These are phyloP conservation scores for Cryptosporidium meleagridis DNA, from an alignment of 169 alveolate species.

Conservation along the genomic window DNA sequence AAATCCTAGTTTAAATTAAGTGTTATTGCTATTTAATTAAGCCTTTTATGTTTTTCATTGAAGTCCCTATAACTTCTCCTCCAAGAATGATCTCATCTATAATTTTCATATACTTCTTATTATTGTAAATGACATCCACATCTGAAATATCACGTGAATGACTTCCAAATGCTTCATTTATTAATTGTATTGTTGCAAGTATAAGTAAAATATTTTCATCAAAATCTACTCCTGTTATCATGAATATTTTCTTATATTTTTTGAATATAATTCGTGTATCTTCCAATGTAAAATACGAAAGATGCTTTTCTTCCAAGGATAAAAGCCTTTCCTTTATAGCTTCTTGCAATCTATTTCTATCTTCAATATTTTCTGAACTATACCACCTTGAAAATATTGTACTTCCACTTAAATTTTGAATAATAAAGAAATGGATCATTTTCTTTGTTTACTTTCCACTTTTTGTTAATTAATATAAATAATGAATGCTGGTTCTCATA, in stretches of 20 bases:
- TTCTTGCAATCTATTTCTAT: constrained; percentile 36
- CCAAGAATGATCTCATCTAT: constrained; percentile 66
- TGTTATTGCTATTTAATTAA: background rate
- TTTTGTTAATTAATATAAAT: background rate
- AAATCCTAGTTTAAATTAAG: background rate
- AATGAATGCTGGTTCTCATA: background rate
- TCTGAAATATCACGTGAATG: constrained; percentile 50
- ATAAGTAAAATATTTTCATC: constrained; percentile 30
- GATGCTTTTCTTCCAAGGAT: constrained; percentile 12
- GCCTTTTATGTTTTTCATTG: constrained; percentile 9
- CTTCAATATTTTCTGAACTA: background rate
- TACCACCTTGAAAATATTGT: constrained; percentile 68
- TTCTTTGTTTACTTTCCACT: background rate
- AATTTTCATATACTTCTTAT: constrained; percentile 16
- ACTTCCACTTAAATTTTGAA: constrained; percentile 50
- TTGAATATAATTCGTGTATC: constrained; percentile 33
- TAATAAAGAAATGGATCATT: constrained; percentile 55
- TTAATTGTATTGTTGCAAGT: constrained; percentile 25
- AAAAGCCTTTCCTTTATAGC: constrained; percentile 17
- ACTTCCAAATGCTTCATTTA: constrained; percentile 43
- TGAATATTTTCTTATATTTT: constrained; percentile 25
- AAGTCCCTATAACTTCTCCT: constrained; percentile 62
- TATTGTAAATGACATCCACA: constrained; percentile 47
- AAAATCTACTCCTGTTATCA: constrained; percentile 57
- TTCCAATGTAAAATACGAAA: constrained; percentile 33